Conservation (phyloP, 192 early-diverging fungal species). For the Coemansia sp. region DNA sequence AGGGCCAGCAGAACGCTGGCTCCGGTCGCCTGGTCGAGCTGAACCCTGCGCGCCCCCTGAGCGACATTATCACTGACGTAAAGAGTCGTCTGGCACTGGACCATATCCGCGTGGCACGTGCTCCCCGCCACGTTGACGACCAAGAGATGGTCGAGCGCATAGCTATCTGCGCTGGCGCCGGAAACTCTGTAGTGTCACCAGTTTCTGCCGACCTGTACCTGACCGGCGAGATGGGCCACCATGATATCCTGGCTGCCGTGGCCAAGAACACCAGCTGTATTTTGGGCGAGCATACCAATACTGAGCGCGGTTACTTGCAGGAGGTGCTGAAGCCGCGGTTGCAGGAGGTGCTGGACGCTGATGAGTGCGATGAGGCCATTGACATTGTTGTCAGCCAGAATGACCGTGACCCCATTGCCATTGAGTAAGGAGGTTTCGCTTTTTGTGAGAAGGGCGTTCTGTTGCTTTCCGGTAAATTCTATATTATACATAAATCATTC, state of each 20-base stretch:
- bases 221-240: constrained; percentile 96
- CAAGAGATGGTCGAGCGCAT: constrained; percentile 62
- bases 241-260: constrained; percentile 83
- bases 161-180: constrained; percentile 93
- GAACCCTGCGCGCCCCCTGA: constrained; percentile 17
- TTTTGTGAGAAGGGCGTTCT: no score
- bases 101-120: constrained; percentile 74
- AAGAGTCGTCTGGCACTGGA: constrained; percentile 59
- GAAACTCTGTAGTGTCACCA: constrained; percentile 60
- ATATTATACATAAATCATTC: not conserved
- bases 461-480: not conserved
- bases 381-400: constrained; percentile 66
- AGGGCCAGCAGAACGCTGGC: constrained; percentile 41
- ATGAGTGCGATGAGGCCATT: constrained; percentile 47
- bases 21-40: constrained; percentile 33
- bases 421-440: constrained; percentile 38
- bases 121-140: constrained; percentile 43
- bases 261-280: constrained; percentile 77
- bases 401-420: constrained; percentile 76
- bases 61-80: constrained; percentile 20
- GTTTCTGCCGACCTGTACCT: constrained; percentile 73
- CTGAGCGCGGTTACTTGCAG: constrained; percentile 81
- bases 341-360: constrained; percentile 44
- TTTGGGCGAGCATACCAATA: constrained; percentile 88
- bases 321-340: constrained; percentile 63